Conservation (phyloP, 108 stramenopile species). For the Skeletonema potamos region DNA sequence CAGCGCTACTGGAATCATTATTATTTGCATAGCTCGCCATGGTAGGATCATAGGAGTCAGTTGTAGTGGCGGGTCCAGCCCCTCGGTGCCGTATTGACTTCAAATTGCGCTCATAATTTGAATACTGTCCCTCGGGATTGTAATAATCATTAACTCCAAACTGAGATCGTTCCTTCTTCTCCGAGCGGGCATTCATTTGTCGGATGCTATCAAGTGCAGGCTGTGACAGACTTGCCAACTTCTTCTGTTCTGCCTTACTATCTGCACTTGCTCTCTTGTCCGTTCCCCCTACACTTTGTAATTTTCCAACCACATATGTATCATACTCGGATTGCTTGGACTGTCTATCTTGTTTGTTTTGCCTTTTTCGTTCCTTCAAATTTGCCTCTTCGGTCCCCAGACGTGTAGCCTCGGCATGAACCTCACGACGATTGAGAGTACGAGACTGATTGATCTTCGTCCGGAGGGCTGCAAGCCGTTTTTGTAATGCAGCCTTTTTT, state of each 20-base stretch:
- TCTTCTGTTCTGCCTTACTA: slow-evolving; percentile 37
- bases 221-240: slow-evolving; percentile 37
- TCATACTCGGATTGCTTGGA: slow-evolving; percentile 55
- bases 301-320: slow-evolving; percentile 38
- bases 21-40: background rate
- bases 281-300: slow-evolving; percentile 10
- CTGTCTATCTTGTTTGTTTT: slow-evolving; percentile 54
- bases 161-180: slow-evolving; percentile 42
- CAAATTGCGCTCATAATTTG: slow-evolving; percentile 78
- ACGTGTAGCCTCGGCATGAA: slow-evolving; percentile 73
- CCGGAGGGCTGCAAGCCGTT: slow-evolving; percentile 72
- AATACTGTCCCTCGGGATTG: slow-evolving; percentile 82
- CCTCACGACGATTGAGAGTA: slow-evolving; percentile 78
- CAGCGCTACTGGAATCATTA: background rate
- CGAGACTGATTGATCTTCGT: slow-evolving; percentile 90
- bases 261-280: background rate
- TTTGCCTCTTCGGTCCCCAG: slow-evolving; percentile 70
- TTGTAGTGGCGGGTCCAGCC: slow-evolving; percentile 12
- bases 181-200: slow-evolving; percentile 36
- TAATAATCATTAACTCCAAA: slow-evolving; percentile 66
- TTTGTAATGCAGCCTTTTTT: slow-evolving; percentile 58
- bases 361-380: slow-evolving; percentile 57
- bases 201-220: slow-evolving; percentile 40
- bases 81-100: slow-evolving; percentile 50
- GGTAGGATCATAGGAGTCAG: slow-evolving; percentile 69